Percentiles rank a stretch among this genome's conserved stretches.
These are phyloP conservation scores for Colletotrichum sp. DNA, from an alignment of 2,329 filamentous ascomycete genomes.

Conservation along the genomic window DNA sequence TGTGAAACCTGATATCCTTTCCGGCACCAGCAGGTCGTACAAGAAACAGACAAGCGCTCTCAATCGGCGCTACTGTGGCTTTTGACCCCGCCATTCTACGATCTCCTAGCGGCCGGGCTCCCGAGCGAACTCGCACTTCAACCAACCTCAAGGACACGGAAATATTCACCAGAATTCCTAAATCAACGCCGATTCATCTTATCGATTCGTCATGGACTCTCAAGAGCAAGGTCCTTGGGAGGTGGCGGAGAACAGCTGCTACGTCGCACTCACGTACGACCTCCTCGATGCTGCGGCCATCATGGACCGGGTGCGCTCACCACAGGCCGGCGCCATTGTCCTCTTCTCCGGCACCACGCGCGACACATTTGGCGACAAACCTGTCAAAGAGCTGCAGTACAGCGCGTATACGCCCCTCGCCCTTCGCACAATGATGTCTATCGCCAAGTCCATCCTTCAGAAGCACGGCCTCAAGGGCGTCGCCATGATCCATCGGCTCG, in stretches of 20 bases:
- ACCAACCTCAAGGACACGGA: neutral
- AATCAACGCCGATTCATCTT: neutral
- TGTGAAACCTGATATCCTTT: neutral
- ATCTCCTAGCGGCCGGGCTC: neutral
- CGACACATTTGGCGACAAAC: conserved; percentile 72
- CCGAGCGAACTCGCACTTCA: neutral
- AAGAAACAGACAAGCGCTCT: neutral
- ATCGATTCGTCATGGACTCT: neutral
- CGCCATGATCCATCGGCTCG: conserved; percentile 83
- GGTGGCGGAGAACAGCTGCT: conserved; percentile 56
- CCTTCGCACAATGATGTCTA: conserved; percentile 69
- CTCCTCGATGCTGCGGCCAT: conserved; percentile 61
- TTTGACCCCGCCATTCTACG: neutral
- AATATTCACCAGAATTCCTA: neutral
- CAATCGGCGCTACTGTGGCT: neutral
- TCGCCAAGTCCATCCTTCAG: conserved; percentile 60
- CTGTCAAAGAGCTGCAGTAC: conserved; percentile 79
- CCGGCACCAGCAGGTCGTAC: neutral
- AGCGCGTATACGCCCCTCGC: conserved; percentile 75
- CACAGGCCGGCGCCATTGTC: conserved; percentile 77
- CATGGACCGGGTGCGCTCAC: conserved; percentile 73
- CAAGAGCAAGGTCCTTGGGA: conserved; percentile 36
- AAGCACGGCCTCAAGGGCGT: conserved; percentile 75
- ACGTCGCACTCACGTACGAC: conserved; percentile 72
- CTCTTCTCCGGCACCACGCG: conserved; percentile 81